Conservation (phyloP, 495 filamentous ascomycete genomes). For the Corynascus novoguineensis region DNA sequence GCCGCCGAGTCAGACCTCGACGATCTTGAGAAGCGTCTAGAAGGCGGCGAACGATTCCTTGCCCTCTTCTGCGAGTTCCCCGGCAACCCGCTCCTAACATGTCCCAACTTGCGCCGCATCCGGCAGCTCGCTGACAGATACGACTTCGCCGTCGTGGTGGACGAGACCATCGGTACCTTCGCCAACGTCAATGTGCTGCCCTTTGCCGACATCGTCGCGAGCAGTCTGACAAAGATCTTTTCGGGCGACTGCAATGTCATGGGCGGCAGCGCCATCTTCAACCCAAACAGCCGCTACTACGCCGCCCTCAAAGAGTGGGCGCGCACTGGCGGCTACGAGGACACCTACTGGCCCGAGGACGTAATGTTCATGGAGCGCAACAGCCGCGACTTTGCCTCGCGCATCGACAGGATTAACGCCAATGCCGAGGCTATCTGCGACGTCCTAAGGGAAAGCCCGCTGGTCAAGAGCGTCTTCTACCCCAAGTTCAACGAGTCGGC, state of each 20-base stretch:
- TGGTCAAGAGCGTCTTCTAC: conserved; percentile 80
- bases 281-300: conserved; percentile 74
- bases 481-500: conserved; percentile 70
- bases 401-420: conserved; percentile 76
- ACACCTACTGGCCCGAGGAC: conserved; percentile 90
- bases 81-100: conserved; percentile 80
- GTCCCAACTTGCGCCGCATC: conserved; percentile 78
- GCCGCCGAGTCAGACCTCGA: conserved; percentile 78
- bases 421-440: conserved; percentile 82
- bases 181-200: conserved; percentile 90
- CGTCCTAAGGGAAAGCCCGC: conserved; percentile 48
- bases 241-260: conserved; percentile 97
- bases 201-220: conserved; percentile 84
- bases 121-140: conserved; percentile 71
- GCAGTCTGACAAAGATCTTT: conserved; percentile 93
- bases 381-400: conserved; percentile 80
- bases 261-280: conserved; percentile 85
- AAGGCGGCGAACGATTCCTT: conserved; percentile 70
- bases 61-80: conserved; percentile 93
- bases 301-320: conserved; percentile 56
- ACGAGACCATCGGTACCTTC: conserved; percentile 95
- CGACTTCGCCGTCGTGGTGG: conserved; percentile 85
- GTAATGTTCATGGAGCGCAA: conserved; percentile 92
- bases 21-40: conserved; percentile 68
- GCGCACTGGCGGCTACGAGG: conserved; percentile 65